phyloP scores from a whole-genome alignment of 331 rosid species.

The Arachis monticola region DNA sequence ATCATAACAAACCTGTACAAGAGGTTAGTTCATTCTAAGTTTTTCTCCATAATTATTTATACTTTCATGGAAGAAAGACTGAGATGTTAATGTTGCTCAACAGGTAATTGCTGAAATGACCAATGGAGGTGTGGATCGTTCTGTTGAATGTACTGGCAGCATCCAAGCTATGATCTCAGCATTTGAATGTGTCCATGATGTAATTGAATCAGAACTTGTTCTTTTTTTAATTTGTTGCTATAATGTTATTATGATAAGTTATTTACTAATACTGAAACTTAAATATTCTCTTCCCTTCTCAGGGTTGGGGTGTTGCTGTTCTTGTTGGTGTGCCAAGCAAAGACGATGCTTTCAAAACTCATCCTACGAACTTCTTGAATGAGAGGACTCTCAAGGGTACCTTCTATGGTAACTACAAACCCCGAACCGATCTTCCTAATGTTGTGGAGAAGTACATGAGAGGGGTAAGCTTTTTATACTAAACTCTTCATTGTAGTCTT shows the following conservation, averaged over 20 bases:
- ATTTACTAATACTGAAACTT: too few species aligned
- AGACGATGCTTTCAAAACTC: too few species aligned
- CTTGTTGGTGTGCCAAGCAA: too few species aligned
- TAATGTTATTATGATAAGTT: too few species aligned
- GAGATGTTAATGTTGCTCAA: too few species aligned
- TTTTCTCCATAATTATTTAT: too few species aligned
- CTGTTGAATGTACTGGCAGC: conserved; percentile 91
- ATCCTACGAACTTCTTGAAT: too few species aligned
- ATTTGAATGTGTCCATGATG: conserved; percentile 94
- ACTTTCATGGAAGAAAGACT: too few species aligned
- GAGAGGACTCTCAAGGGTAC: conserved; percentile 66
- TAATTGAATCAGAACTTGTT: too few species aligned
- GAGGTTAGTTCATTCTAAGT: conserved; percentile 48
- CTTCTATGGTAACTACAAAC: conserved; percentile 92
- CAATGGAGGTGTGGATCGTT: conserved; percentile 87
- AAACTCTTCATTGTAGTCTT: conserved; percentile 10
- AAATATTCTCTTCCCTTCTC: too few species aligned
- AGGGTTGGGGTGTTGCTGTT: too few species aligned
- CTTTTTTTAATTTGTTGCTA: too few species aligned
- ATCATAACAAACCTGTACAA: conserved; percentile 84
- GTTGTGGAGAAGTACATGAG: conserved; percentile 85
- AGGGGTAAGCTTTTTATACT: conserved; percentile 43
- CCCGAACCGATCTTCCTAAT: conserved; percentile 75
- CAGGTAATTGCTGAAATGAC: conserved; percentile 72
- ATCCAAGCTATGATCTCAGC: conserved; percentile 94